Base-by-base conservation (phyloP, 345 rosid genomes). In the Rhodamnia rubescens region DNA sequence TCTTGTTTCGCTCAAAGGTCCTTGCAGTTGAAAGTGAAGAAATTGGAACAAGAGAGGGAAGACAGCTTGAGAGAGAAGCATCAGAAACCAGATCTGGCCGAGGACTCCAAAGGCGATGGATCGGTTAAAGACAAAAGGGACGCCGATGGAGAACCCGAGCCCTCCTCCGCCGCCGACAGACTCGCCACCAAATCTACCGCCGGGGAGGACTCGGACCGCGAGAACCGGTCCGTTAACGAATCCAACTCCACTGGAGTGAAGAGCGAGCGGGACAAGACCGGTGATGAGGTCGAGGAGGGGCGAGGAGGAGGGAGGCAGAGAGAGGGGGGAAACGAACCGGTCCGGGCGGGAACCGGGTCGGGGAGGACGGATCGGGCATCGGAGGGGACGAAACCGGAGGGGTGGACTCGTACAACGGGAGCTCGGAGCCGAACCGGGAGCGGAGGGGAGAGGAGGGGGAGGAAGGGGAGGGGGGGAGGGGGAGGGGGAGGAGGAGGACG, bases 191-290 rank as follows among this genome's bases (percentile, higher is more conserved):
- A 80, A 69, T 61, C 81, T 82, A 53, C 85, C 83, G 88, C 88
- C 56, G 93, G 88, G 27, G 93, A 92, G 82, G 95, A 90, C 51
- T 90, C 94, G 32, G 97, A 92, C 82, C 84, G 93, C 64, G 95
- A 94, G 18, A 90, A 92, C 83, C 88, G 94, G 85, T 95, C 97
- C 52, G 93, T 92, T 40, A 95, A 94, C 90, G 98, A 92, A 90
- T 95, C 98, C 58, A 95, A 94, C 88, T 95, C 97, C n/a, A 93
- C 96, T 3, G 93, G 86, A 42, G 88, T 90, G 85, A 91, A 88
- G 56, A 87, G 85, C 87, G 85, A 86, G 83, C 85, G 82, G 20
- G 85, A 55, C 29, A 88, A 89, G 87, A 83, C 74, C 64, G 90
- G 64, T 40, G 90, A 50, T 42, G 89, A 84, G 81, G 58, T 56